Evolutionary conservation across 805 yeast genomes (phyloP), one percentile per base, ranked within the genome.

Genomic region (Lachancea sp.): DNA sequence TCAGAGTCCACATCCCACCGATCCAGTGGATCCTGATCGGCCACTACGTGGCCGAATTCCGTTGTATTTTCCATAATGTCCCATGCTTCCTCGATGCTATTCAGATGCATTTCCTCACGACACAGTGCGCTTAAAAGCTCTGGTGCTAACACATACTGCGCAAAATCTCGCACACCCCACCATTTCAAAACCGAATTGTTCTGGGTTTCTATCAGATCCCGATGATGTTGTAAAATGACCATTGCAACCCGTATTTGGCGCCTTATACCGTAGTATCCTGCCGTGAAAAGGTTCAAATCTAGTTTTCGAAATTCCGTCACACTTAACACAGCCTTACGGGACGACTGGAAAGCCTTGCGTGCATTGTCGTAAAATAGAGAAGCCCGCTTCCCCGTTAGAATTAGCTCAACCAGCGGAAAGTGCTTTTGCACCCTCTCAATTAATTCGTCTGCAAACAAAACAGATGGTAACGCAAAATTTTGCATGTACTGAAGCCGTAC

Each of bases 201-300:
- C 42, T 31, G 56, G 48, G 20, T 45, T 39, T 42, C 42, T 3
- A 80, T 46, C 21, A 63, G 53, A 1, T 49, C 39, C 18, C 56
- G 54, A 38, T 59, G 69, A 9, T 51, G 45, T 1, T 56, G 52
- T n/a, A 60, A 42, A 12, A 82, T 70, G 29, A 64, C 48, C 21
- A 62, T 53, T 1, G 80, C 71, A 1, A 81, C 67, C 12, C 64
- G 55, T 41, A 70, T 61, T 46, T 80, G 83, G 40, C 89, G 64
- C 45, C 67, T 68, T 24, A 73, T 56, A 0, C 89, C 90, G 45
- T 71, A 71, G 51, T 70, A 82, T 0, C 90, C 89, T 20, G 77
- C 77, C 2, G 64, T 52, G 50, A 72, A 78, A 24, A 56, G 51
- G 12, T 58, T 47, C 60, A 78, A 69, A 15, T 74, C 68, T 8